A percentile compares a stretch with the other conserved stretches of the same genome.
Conservation (phyloP, 768 basidiomycete species). For the Mycena latifolia region DNA sequence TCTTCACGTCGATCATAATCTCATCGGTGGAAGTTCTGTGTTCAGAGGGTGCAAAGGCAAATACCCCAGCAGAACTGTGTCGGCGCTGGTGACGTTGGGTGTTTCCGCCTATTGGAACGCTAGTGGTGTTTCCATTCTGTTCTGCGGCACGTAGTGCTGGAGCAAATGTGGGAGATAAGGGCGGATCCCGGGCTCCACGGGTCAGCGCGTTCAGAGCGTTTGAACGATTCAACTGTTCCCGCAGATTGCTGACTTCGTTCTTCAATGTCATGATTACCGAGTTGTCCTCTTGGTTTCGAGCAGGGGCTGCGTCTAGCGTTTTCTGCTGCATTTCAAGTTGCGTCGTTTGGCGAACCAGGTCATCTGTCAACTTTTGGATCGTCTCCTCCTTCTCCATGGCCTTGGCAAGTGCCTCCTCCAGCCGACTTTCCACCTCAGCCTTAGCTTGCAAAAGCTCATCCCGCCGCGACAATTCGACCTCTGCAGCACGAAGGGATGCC, state of each 20-base stretch:
- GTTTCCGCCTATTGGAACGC: conserved; percentile 39
- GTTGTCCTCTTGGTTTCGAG: conserved; percentile 82
- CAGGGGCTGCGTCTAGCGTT: conserved; percentile 71
- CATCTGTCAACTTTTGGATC: conserved; percentile 85
- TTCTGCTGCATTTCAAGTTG: conserved; percentile 85
- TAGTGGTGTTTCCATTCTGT: conserved; percentile 54
- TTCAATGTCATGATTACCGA: conserved; percentile 91
- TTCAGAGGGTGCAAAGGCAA: conserved; percentile 68
- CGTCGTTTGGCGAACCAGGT: conserved; percentile 77
- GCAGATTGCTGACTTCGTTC: conserved; percentile 90
- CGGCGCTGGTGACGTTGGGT: conserved; percentile 79
- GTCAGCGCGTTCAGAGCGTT: conserved; percentile 92
- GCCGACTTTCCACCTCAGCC: conserved; percentile 79
- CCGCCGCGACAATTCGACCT: conserved; percentile 77
- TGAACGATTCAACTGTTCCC: conserved; percentile 96
- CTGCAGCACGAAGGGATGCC: conserved; percentile 73
- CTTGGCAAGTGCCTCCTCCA: conserved; percentile 83
- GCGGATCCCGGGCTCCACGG: conserved; percentile 78
- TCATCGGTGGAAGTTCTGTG: conserved; percentile 84
- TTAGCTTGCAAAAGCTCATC: conserved; percentile 84
- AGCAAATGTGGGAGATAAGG: conserved; percentile 88
- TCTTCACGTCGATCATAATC: conserved; percentile 79
- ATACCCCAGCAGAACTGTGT: conserved; percentile 89
- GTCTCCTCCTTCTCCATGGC: conserved; percentile 86
- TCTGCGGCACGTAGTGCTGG: conserved; percentile 74